Evolutionary conservation across 1,284 basidiomycete genomes (phyloP).

Genomic region (Irpex sp.): DNA sequence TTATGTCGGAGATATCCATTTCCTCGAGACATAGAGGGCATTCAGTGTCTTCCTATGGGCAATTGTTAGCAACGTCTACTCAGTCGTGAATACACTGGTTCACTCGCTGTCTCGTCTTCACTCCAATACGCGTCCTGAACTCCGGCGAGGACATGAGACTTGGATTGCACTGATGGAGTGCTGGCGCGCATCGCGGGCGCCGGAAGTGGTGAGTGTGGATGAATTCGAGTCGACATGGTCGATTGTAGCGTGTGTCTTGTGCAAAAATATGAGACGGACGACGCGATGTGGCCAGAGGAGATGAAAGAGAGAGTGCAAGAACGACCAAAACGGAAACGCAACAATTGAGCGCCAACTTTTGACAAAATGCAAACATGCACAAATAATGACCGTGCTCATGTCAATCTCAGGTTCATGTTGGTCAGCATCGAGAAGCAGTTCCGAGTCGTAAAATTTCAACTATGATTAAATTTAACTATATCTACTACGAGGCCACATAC

Average conservation of each 20-base stretch:
- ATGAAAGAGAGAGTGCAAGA: constrained; percentile 12
- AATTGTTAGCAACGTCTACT: constrained; percentile 6
- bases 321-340: constrained; percentile 9
- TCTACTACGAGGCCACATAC: background rate
- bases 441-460: background rate
- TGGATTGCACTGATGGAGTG: constrained; percentile 66
- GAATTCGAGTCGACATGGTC: constrained; percentile 29
- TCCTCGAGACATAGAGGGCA: constrained; percentile 98
- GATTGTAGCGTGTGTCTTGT: constrained; percentile 13
- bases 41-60: constrained; percentile 88
- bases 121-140: constrained; percentile 99
- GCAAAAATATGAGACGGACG: constrained; percentile 4
- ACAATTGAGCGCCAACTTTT: constrained; percentile 14
- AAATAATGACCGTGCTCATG: background rate
- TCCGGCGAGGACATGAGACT: constrained; percentile 79
- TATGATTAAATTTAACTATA: background rate
- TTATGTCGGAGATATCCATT: constrained; percentile 98
- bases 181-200: constrained; percentile 66
- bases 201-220: constrained; percentile 55
- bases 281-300: constrained; percentile 8
- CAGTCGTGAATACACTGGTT: background rate
- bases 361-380: constrained; percentile 4
- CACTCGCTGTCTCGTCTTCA: constrained; percentile 69
- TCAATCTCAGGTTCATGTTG: too few species aligned
- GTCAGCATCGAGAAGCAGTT: too few species aligned